Evolutionary conservation across 192 early-diverging fungal species (phyloP).

Genomic region (Podila clonocystis): DNA sequence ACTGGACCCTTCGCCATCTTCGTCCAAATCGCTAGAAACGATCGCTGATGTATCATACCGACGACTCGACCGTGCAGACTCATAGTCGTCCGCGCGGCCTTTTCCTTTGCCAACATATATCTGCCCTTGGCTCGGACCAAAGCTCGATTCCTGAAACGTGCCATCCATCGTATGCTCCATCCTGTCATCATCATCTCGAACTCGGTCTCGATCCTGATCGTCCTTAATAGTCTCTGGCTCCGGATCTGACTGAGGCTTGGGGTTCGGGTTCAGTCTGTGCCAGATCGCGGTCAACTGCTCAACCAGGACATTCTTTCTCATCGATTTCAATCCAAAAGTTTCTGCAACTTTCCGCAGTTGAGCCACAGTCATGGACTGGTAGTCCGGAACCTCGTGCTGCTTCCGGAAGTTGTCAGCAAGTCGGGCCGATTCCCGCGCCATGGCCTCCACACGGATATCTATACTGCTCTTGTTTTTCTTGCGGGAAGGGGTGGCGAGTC

Average conservation of each 20-base stretch:
- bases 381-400: conserved; percentile 11
- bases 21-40: background rate
- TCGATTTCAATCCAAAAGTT: conserved; percentile 37
- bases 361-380: conserved; percentile 20
- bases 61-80: background rate
- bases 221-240: background rate
- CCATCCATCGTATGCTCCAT: too few species aligned
- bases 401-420: conserved; percentile 11
- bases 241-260: background rate
- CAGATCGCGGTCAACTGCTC: conserved; percentile 31
- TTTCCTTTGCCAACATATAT: background rate
- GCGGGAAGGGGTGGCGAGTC: background rate
- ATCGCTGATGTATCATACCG: background rate
- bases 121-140: background rate
- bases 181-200: too few species aligned
- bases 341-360: conserved; percentile 13
- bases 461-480: background rate
- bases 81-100: background rate
- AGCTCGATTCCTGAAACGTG: background rate
- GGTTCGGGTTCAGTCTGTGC: conserved; percentile 11
- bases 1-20: background rate
- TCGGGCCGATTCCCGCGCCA: conserved; percentile 20
- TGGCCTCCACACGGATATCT: conserved; percentile 6
- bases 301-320: conserved; percentile 3
- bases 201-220: too few species aligned